phyloP scores from a whole-genome alignment of 2,329 filamentous ascomycete species.

The Shiraia bambusicola region DNA sequence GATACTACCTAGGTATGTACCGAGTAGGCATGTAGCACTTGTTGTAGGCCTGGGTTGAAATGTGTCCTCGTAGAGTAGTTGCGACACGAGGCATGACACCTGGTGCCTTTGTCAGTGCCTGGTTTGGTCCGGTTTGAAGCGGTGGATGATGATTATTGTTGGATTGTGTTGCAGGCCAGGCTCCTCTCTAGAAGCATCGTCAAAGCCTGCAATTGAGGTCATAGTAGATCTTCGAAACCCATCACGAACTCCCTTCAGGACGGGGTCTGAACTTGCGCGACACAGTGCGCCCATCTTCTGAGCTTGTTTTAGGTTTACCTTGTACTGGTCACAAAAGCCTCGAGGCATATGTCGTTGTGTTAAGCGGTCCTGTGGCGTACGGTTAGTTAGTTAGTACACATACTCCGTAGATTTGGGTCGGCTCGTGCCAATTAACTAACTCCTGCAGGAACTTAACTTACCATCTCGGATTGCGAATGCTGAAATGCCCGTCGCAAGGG shows the following conservation, averaged over 20 bases:
- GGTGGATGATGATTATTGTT: background rate
- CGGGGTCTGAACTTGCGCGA: too few relatives aligned
- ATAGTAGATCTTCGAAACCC: too few relatives aligned
- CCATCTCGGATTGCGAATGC: conserved; percentile 5
- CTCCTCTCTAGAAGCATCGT: background rate
- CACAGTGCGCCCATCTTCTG: too few relatives aligned
- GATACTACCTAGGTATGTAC: too few relatives aligned
- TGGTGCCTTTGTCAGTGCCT: background rate
- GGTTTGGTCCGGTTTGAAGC: conserved; percentile 1
- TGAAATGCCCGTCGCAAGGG: background rate
- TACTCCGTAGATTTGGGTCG: background rate
- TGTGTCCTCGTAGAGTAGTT: conserved; percentile 1
- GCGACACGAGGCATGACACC: conserved; percentile 1
- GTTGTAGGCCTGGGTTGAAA: conserved; percentile 5
- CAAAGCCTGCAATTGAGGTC: too few relatives aligned
- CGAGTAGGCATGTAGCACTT: too few relatives aligned
- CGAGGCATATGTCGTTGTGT: conserved; percentile 1
- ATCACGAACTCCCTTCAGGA: background rate
- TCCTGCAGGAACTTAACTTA: conserved; percentile 1
- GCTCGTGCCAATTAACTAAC: too few relatives aligned
- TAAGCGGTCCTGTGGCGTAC: conserved; percentile 3
- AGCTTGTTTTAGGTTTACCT: background rate
- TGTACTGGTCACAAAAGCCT: background rate
- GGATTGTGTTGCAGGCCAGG: background rate
- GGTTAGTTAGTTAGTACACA: too few relatives aligned